Evolutionary conservation across 2,329 filamentous ascomycete species (phyloP), one percentile per base, ranked within the genome.

Genomic region (Colletotrichum navitas): DNA sequence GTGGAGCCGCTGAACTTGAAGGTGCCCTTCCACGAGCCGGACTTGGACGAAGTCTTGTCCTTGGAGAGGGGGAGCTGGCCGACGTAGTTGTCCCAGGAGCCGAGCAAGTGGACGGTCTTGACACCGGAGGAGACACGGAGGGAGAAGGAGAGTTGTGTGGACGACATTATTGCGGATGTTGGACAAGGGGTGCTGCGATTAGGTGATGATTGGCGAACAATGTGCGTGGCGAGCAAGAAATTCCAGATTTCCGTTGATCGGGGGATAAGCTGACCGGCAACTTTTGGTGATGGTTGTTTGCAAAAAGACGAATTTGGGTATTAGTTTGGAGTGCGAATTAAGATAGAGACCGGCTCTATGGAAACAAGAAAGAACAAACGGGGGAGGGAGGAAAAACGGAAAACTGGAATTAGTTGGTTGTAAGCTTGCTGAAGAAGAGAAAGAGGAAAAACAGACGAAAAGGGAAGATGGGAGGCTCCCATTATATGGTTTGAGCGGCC

Each of bases 51-150:
- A 80, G 87, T 85, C 86, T 90, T 91, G 83, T 97, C 94, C 87
- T 94, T 95, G 85, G 94, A 94, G 78, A 98, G 93, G 68, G 95
- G 95, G 78, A 98, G 93, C 85, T 98, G 95, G 76, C 94, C 94
- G 77, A 90, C 88, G 89, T 99, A 99, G 88, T 93, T 93, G 88
- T 99, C 96, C 95, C 95, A 99, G 77, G 95, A 98, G 80, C 95
- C 95, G 85, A 98, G 92, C 77, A 99, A 89, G 82, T 98, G 95
- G 81, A 97, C 95, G 80, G 95, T 95, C 91, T 98, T 97, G 89
- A 97, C 94, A 85, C 94, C 94, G 81, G 94, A 91, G 81, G 95
- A 97, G 83, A 97, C 97, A 87, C 95, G 94, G 83, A 98, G 93
- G 83, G 93, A 92, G 87, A 98, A 98, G 81, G 94, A 95, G 77